These are phyloP conservation scores for Hygrophorus pudorinus DNA, from an alignment of 768 basidiomycete genomes.

Conservation along the genomic window DNA sequence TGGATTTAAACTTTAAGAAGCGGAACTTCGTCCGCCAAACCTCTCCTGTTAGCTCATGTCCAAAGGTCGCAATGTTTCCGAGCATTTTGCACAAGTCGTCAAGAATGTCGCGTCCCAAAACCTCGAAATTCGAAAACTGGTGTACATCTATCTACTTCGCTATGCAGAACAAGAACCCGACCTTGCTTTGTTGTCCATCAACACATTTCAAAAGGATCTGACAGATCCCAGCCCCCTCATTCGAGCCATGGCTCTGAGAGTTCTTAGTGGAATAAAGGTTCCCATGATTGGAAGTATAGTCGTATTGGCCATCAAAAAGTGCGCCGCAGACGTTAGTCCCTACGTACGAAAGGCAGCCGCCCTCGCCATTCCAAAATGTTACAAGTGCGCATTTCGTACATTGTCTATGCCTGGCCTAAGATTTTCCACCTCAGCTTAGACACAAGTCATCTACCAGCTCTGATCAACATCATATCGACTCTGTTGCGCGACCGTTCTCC, in stretches of 20 bases:
- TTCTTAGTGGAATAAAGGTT: constrained; percentile 86
- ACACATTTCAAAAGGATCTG: constrained; percentile 96
- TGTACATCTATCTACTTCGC: constrained; percentile 94
- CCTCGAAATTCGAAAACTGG: constrained; percentile 91
- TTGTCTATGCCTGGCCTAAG: not conserved
- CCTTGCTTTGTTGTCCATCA: constrained; percentile 90
- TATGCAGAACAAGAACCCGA: constrained; percentile 93
- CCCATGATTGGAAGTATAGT: constrained; percentile 82
- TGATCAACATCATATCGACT: constrained; percentile 58
- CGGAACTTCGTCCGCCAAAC: constrained; percentile 1
- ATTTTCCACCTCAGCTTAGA: constrained; percentile 48
- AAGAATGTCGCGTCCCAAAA: constrained; percentile 92
- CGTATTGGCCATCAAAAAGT: constrained; percentile 84
- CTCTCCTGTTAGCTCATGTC: constrained; percentile 65
- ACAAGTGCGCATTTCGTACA: constrained; percentile 34
- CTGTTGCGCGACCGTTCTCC: constrained; percentile 72
- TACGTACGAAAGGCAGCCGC: constrained; percentile 93
- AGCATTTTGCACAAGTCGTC: constrained; percentile 94
- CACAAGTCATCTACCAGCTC: constrained; percentile 53
- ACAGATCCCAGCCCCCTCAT: constrained; percentile 89
- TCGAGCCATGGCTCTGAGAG: constrained; percentile 90
- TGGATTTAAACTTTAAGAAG: constrained; percentile 9
- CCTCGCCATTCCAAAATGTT: constrained; percentile 79
- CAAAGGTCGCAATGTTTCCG: constrained; percentile 83
- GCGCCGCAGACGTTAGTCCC: constrained; percentile 83